A percentile compares a stretch with the other conserved stretches of the same genome.
These are phyloP conservation scores for Dictyophora rubrovolvata DNA, from an alignment of 768 basidiomycete genomes.

Conservation along the genomic window DNA sequence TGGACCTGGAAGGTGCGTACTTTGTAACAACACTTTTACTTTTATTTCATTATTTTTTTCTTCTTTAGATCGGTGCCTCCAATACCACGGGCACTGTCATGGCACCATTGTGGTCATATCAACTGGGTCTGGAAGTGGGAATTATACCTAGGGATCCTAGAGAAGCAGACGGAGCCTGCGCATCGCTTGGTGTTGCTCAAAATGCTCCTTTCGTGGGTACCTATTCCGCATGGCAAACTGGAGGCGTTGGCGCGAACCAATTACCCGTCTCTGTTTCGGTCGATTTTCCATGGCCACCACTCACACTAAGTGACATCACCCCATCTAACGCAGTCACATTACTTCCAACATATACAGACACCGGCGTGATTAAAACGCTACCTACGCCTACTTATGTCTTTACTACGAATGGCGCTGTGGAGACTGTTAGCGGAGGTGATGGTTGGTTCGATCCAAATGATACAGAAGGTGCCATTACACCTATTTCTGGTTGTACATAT, in stretches of 20 bases:
- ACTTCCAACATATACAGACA: slow-evolving; percentile 58
- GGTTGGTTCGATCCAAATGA: slow-evolving; percentile 53
- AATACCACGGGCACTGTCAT: slow-evolving; percentile 35
- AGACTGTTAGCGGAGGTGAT: slow-evolving; percentile 33
- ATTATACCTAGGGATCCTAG: slow-evolving; percentile 75
- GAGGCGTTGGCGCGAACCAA: slow-evolving; percentile 43
- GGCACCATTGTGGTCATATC: slow-evolving; percentile 60
- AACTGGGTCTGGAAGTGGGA: slow-evolving; percentile 59
- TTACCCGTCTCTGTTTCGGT: slow-evolving; percentile 32
- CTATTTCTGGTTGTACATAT: slow-evolving; percentile 55
- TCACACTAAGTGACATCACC: slow-evolving; percentile 35
- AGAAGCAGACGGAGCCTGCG: slow-evolving; percentile 53
- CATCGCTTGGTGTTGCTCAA: slow-evolving; percentile 30
- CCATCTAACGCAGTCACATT: slow-evolving; percentile 25
- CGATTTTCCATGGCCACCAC: slow-evolving; percentile 44
- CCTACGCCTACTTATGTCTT: slow-evolving; percentile 43
- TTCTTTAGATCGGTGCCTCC: slow-evolving; percentile 44
- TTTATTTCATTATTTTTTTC: background rate
- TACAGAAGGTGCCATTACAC: slow-evolving; percentile 42
- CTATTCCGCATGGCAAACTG: slow-evolving; percentile 60
- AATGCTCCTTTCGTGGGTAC: slow-evolving; percentile 38
- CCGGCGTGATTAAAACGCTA: slow-evolving; percentile 46
- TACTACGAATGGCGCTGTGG: slow-evolving; percentile 18
- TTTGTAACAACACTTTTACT: slow-evolving; percentile 1
- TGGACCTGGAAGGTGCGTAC: slow-evolving; percentile 67